Evolutionary conservation across 2,329 filamentous ascomycete species (phyloP), one percentile per base, ranked within the genome.

Genomic region (Samsoniella hepiali): DNA sequence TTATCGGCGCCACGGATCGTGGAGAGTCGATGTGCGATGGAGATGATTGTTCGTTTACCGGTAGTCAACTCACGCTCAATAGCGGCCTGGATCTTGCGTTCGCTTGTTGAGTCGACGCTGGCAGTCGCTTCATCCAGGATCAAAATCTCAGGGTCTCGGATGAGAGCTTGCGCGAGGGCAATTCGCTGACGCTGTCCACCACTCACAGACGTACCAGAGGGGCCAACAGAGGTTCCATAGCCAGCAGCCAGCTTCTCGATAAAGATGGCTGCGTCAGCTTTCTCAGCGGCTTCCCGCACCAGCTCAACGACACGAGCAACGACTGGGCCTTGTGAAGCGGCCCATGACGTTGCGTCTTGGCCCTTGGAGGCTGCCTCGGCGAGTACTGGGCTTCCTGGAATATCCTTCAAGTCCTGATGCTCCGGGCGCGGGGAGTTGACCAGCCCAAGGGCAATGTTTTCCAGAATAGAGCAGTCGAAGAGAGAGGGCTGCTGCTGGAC

Each of bases 1-100:
- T 83, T 79, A 67, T 89, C 84, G 0, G 86, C 86, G 58, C 82
- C 75, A 65, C 79, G 79, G 64, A 85, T 81, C 0, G 83, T 85
- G 0, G 80, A 82, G 0, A 86, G 74, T 2, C 83, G 74, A 69
- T 86, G 83, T 0, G 86, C 86, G 64, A 89, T 86, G 9, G 85
- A 79, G 49, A 89, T 83, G 0, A 85, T 87, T 1, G 86, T 89
- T 87, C 79, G 11, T 15, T 27, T 29, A 1, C 57, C 57, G 31
- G 13, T 9, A 22, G n/a, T 32, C 15, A 72, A 65, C 65, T 77
- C 68, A 66, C 70, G 51, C 67, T 76, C 72, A 27, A 81, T 70
- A 2, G 75, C 75, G 2, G 63, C 66, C 68, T 82, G 79, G 42
- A 84, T 81, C 2, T 75, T 72, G 54, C 74, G 74, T 68, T 84